These are phyloP conservation scores for Salinomyces thailandicus DNA, from an alignment of 2,329 filamentous ascomycete genomes.

Conservation along the genomic window DNA sequence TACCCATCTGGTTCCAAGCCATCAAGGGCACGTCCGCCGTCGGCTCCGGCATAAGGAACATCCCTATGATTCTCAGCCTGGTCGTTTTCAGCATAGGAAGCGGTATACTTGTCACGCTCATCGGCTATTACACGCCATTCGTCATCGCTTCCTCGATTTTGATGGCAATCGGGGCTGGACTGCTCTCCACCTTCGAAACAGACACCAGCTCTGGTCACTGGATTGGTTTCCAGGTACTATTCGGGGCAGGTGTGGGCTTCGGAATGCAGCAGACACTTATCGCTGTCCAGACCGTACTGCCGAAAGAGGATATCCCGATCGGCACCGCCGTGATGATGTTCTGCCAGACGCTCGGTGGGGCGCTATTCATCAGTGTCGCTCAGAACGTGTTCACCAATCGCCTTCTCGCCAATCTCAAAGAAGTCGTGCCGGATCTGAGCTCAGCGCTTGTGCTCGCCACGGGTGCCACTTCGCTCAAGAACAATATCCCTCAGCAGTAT, in stretches of 20 bases:
- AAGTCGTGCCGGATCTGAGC: constrained; percentile 33
- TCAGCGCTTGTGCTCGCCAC: constrained; percentile 33
- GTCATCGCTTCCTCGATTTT: constrained; percentile 32
- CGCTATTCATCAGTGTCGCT: constrained; percentile 39
- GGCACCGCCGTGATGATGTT: constrained; percentile 41
- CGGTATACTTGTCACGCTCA: constrained; percentile 29
- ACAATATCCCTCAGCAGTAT: constrained; percentile 40
- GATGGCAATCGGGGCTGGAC: constrained; percentile 37
- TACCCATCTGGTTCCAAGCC: constrained; percentile 38
- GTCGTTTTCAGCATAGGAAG: constrained; percentile 34
- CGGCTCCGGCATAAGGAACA: constrained; percentile 39
- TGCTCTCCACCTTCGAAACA: constrained; percentile 34
- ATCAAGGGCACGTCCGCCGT: constrained; percentile 38
- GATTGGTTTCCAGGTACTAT: constrained; percentile 30
- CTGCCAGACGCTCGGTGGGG: constrained; percentile 37
- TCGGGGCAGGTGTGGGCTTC: constrained; percentile 34
- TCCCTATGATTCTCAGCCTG: constrained; percentile 37
- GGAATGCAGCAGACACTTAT: constrained; percentile 41
- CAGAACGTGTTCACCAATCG: constrained; percentile 43
- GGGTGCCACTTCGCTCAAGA: constrained; percentile 51
- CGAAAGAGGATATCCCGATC: constrained; percentile 34
- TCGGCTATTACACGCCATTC: constrained; percentile 43
- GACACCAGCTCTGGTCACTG: constrained; percentile 29
- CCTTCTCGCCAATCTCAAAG: constrained; percentile 31
- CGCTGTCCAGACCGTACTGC: constrained; percentile 36